Conservation (phyloP, 2,329 filamentous ascomycete genomes). For the Massarina eburnea region DNA sequence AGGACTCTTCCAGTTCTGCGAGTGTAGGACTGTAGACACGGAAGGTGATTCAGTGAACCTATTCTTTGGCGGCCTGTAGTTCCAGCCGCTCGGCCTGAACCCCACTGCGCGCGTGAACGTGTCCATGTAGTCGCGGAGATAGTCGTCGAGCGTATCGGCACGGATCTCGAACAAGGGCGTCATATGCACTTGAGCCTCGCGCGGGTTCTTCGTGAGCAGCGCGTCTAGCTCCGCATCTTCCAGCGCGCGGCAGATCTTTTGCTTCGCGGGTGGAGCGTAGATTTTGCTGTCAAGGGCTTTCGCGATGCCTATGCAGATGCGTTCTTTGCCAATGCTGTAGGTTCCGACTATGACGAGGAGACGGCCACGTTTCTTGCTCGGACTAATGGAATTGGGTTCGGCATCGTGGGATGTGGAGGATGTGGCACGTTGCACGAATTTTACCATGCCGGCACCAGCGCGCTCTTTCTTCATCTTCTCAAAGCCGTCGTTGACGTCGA, state of each 20-base stretch:
- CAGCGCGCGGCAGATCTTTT: slow-evolving; percentile 79
- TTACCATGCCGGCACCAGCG: slow-evolving; percentile 62
- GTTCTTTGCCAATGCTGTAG: slow-evolving; percentile 97
- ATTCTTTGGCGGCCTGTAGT: slow-evolving; percentile 72
- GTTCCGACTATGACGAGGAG: slow-evolving; percentile 92
- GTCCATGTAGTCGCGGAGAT: slow-evolving; percentile 76
- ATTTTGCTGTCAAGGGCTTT: slow-evolving; percentile 85
- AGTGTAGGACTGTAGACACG: slow-evolving; percentile 66
- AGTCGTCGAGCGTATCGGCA: slow-evolving; percentile 86
- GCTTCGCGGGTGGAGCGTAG: slow-evolving; percentile 80
- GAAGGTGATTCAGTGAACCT: slow-evolving; percentile 64
- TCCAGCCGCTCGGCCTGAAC: slow-evolving; percentile 93
- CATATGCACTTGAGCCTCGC: slow-evolving; percentile 95
- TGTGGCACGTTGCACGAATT: slow-evolving; percentile 58
- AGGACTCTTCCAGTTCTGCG: slow-evolving; percentile 71
- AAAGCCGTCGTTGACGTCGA: slow-evolving; percentile 58
- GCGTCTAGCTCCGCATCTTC: slow-evolving; percentile 80
- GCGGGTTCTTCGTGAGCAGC: slow-evolving; percentile 76
- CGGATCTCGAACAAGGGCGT: slow-evolving; percentile 93
- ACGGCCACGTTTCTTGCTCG: slow-evolving; percentile 57
- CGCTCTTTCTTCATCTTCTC: slow-evolving; percentile 59
- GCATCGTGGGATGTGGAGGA: slow-evolving; percentile 12
- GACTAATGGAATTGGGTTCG: slow-evolving; percentile 9
- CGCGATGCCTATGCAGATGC: slow-evolving; percentile 90
- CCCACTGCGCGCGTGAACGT: slow-evolving; percentile 86